Conservation (phyloP, 371 early-diverging fungal species). For the Mortierella sp. region DNA sequence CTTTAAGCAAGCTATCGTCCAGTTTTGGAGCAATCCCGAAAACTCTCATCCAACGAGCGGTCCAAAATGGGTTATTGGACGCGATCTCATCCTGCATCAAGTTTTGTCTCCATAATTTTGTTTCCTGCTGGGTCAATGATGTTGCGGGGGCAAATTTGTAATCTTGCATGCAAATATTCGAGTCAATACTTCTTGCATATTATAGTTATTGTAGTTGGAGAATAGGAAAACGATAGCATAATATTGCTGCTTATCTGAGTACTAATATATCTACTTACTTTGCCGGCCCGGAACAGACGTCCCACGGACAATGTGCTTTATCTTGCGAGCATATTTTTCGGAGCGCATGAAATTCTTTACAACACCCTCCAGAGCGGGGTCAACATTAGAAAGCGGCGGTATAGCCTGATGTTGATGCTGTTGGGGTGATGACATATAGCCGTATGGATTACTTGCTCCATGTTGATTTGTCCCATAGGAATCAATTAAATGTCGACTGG, state of each 20-base stretch:
- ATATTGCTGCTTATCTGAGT: too few species aligned
- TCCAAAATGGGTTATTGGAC: conserved; percentile 53
- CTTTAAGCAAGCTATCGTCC: conserved; percentile 54
- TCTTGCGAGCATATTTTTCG: conserved; percentile 53
- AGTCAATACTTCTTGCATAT: too few species aligned
- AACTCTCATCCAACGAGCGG: conserved; percentile 54
- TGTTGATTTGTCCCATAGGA: conserved; percentile 1
- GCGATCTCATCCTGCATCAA: conserved; percentile 54
- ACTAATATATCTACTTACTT: conserved; percentile 20
- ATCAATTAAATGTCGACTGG: conserved; percentile 16
- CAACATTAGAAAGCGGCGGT: conserved; percentile 34
- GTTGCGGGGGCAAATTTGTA: conserved; percentile 51
- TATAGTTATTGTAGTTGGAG: too few species aligned
- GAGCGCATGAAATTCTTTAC: conserved; percentile 49
- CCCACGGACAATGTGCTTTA: conserved; percentile 44
- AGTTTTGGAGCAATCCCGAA: conserved; percentile 48
- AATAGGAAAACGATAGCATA: too few species aligned
- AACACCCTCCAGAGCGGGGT: conserved; percentile 38
- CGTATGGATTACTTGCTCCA: conserved; percentile 3
- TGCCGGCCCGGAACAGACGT: conserved; percentile 53
- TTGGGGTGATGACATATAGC: conserved; percentile 5
- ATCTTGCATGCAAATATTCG: conserved; percentile 20
- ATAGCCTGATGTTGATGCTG: conserved; percentile 26
- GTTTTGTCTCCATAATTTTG: conserved; percentile 38
- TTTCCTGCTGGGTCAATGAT: conserved; percentile 41